These are phyloP conservation scores for Diaporthe sp. DNA, from an alignment of 2,329 filamentous ascomycete species.

Conservation along the genomic window DNA sequence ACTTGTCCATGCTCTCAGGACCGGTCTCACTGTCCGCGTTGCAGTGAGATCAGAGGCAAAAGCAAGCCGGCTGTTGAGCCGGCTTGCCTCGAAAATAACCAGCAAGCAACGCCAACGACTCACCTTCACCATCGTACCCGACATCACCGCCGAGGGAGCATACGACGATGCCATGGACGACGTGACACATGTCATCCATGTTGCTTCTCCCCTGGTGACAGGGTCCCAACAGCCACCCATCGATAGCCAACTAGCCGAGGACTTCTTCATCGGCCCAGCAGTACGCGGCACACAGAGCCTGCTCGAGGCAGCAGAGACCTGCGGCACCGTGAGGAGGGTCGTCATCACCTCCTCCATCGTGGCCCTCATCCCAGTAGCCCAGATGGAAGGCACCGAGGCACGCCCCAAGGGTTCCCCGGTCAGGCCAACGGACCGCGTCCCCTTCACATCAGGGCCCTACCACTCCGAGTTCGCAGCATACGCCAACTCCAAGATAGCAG, in stretches of 20 bases:
- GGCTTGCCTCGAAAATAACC: constrained; percentile 6
- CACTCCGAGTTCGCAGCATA: constrained; percentile 50
- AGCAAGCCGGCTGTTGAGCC: constrained; percentile 3
- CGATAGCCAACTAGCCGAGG: constrained; percentile 17
- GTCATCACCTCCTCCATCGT: constrained; percentile 49
- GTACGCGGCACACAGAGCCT: constrained; percentile 39
- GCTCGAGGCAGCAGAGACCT: constrained; percentile 38
- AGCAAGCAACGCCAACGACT: constrained; percentile 25
- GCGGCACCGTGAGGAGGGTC: constrained; percentile 37
- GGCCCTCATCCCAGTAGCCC: constrained; percentile 40
- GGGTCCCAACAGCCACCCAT: constrained; percentile 30
- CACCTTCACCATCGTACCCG: constrained; percentile 35
- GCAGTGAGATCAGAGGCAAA: constrained; percentile 40
- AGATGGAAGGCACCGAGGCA: constrained; percentile 40
- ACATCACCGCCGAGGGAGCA: constrained; percentile 38
- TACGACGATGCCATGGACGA: constrained; percentile 37
- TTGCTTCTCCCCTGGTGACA: constrained; percentile 39
- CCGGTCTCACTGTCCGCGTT: constrained; percentile 38
- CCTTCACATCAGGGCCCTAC: constrained; percentile 45
- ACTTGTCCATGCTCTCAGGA: constrained; percentile 38
- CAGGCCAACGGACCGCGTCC: constrained; percentile 37
- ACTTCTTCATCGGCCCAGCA: constrained; percentile 40
- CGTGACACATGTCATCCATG: constrained; percentile 41
- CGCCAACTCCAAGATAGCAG: constrained; percentile 51
- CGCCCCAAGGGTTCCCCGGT: constrained; percentile 23